phyloP scores from a whole-genome alignment of 2,329 filamentous ascomycete genomes.

The Scedosporium dehoogii region DNA sequence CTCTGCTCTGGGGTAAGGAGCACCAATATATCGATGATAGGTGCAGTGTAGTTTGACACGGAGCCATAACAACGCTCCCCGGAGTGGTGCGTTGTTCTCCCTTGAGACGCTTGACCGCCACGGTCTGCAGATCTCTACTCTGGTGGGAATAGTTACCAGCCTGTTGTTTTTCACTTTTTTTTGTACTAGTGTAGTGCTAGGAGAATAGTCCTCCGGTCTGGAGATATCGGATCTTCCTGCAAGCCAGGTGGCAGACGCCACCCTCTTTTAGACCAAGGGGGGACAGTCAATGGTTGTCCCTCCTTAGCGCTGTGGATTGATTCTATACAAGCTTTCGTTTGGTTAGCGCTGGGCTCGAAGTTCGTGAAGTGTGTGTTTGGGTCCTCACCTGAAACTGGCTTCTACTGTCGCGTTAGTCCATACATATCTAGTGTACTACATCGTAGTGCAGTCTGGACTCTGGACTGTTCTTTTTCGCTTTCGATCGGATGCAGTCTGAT shows the following conservation, averaged over 20 bases:
- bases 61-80: too few relatives aligned
- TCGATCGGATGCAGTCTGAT: too few relatives aligned
- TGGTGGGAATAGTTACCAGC: not conserved
- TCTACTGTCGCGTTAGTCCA: too few relatives aligned
- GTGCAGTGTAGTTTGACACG: too few relatives aligned
- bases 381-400: not conserved
- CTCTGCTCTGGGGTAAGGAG: too few relatives aligned
- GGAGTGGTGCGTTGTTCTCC: too few relatives aligned
- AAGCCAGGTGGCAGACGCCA: constrained; percentile 1
- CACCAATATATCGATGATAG: too few relatives aligned
- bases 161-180: too few relatives aligned
- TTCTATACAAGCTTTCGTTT: not conserved
- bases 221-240: not conserved
- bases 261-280: not conserved
- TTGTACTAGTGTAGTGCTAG: not conserved
- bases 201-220: not conserved
- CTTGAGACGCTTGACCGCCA: not conserved
- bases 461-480: too few relatives aligned
- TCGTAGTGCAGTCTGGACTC: too few relatives aligned
- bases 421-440: too few relatives aligned
- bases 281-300: not conserved
- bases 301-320: not conserved
- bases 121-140: not conserved
- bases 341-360: not conserved
- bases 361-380: not conserved